Conservation (phyloP, 805 yeast genomes). For the Candida methanosorbosa region DNA sequence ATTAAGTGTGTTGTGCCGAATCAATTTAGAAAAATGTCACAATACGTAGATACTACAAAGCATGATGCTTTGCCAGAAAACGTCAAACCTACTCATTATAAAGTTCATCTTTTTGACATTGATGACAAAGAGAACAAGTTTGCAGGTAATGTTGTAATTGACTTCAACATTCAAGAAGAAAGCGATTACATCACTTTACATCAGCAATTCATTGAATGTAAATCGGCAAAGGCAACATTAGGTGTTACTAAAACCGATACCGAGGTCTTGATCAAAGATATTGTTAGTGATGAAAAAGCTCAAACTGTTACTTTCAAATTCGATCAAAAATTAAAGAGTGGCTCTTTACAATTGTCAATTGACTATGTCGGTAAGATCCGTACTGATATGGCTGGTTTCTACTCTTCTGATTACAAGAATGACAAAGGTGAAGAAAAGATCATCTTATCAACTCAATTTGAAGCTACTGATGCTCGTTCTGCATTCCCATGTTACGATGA, state of each 20-base stretch:
- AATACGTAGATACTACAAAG: conserved; percentile 33
- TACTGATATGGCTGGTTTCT: conserved; percentile 51
- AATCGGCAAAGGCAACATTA: conserved; percentile 7
- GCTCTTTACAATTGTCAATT: conserved; percentile 22
- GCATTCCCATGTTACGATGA: conserved; percentile 55
- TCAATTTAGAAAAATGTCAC: background rate
- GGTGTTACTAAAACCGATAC: conserved; percentile 14
- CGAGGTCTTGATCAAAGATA: conserved; percentile 12
- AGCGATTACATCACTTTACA: conserved; percentile 42
- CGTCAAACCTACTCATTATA: conserved; percentile 73
- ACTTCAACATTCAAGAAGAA: conserved; percentile 34
- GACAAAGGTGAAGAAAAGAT: conserved; percentile 31
- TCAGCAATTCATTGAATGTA: conserved; percentile 28
- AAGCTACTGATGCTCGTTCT: conserved; percentile 52
- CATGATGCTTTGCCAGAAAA: conserved; percentile 29
- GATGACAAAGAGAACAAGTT: conserved; percentile 39
- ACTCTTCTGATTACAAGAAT: conserved; percentile 38
- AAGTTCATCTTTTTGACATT: conserved; percentile 45
- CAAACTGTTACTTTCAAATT: conserved; percentile 64
- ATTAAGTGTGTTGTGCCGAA: too few species aligned
- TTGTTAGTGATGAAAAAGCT: conserved; percentile 34
- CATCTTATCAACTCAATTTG: conserved; percentile 52
- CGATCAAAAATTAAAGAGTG: conserved; percentile 27
- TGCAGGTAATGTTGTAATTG: conserved; percentile 44
- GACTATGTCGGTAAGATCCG: conserved; percentile 37